Conservation (phyloP, 352 stramenopile genomes). For the Thalassiosira mediterranea region DNA sequence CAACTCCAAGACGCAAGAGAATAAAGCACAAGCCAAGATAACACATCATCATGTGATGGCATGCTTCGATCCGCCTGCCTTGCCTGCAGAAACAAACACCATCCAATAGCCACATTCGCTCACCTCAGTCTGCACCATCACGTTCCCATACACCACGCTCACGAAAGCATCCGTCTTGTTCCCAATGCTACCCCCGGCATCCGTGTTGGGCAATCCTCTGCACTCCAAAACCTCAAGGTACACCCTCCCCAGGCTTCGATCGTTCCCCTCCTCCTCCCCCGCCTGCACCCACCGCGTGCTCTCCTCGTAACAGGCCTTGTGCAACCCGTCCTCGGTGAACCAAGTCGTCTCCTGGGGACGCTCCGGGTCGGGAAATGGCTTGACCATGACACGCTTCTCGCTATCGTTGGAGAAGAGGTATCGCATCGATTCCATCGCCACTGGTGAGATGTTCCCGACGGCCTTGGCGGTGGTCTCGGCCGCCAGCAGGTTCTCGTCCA, state of each 20-base stretch:
- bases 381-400: slow-evolving; percentile 46
- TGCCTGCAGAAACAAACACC: no score
- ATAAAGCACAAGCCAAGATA: no score
- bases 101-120: not conserved
- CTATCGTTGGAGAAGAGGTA: slow-evolving; percentile 49
- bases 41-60: no score
- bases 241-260: slow-evolving; percentile 59
- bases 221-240: slow-evolving; percentile 70
- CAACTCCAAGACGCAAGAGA: no score
- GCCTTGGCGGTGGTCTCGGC: slow-evolving; percentile 22
- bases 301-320: slow-evolving; percentile 44
- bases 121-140: slow-evolving; percentile 64
- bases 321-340: slow-evolving; percentile 51
- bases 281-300: not conserved
- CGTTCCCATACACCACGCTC: slow-evolving; percentile 73
- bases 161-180: slow-evolving; percentile 82
- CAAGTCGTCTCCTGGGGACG: slow-evolving; percentile 40
- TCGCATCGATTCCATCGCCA: slow-evolving; percentile 31
- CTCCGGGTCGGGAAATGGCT: slow-evolving; percentile 65
- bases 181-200: slow-evolving; percentile 53
- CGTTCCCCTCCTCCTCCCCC: not conserved
- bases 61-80: no score
- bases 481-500: slow-evolving; percentile 42
- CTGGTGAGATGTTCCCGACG: slow-evolving; percentile 19
- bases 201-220: slow-evolving; percentile 76